These are phyloP conservation scores for Pholiota adiposa DNA, from an alignment of 1,284 basidiomycete genomes.

Conservation along the genomic window DNA sequence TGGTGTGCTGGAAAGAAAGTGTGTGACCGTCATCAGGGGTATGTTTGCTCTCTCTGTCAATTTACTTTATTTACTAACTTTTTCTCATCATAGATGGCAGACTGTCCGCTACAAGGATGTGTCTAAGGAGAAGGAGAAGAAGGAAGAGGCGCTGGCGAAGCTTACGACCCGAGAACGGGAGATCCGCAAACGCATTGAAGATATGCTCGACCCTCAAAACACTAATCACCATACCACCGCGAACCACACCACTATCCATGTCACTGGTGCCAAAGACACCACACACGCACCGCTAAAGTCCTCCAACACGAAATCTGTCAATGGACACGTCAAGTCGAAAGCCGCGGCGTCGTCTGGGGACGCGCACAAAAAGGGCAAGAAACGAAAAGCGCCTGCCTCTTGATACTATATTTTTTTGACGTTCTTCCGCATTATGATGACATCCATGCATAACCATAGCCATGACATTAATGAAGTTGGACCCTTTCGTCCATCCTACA, in stretches of 20 bases:
- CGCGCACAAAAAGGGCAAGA: constrained; percentile 61
- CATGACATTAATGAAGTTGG: constrained; percentile 7
- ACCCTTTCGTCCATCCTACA: constrained; percentile 3
- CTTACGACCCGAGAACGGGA: constrained; percentile 75
- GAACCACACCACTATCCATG: constrained; percentile 22
- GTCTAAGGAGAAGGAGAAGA: constrained; percentile 69
- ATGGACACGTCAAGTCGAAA: constrained; percentile 50
- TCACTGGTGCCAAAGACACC: constrained; percentile 31
- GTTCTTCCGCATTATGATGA: constrained; percentile 9
- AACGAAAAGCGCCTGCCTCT: constrained; percentile 47
- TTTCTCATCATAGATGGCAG: constrained; percentile 64
- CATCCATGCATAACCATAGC: neutral
- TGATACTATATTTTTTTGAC: constrained; percentile 12
- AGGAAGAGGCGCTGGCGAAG: constrained; percentile 61
- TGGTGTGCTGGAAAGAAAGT: constrained; percentile 77
- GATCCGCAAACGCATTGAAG: constrained; percentile 73
- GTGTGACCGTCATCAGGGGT: constrained; percentile 82
- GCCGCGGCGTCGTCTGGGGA: constrained; percentile 44
- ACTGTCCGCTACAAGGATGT: constrained; percentile 73
- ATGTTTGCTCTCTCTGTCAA: constrained; percentile 23
- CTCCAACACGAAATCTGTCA: constrained; percentile 45
- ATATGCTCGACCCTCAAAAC: constrained; percentile 57
- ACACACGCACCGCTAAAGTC: constrained; percentile 42
- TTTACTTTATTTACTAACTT: constrained; percentile 7
- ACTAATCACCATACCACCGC: constrained; percentile 21